A percentile compares a stretch with the other conserved stretches of the same genome.
Evolutionary conservation across 169 alveolate genomes (phyloP).

Genomic region (Plasmodium billcollinsi): DNA sequence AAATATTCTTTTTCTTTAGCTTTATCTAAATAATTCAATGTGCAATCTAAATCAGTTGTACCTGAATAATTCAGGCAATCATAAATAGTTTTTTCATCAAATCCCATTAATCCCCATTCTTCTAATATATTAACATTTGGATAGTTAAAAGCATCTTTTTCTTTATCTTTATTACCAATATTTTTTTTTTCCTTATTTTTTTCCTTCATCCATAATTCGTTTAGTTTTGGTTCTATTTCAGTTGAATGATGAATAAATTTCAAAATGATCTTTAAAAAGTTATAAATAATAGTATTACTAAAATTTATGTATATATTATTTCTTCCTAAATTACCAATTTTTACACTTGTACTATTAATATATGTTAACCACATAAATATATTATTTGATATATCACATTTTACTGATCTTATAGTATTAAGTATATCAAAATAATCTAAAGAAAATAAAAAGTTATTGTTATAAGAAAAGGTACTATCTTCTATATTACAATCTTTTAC

Average conservation of each 20-base stretch:
- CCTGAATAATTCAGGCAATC: conserved; percentile 71
- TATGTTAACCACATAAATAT: conserved; percentile 70
- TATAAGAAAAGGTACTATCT: conserved; percentile 26
- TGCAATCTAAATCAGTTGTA: conserved; percentile 52
- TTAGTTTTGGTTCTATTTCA: conserved; percentile 51
- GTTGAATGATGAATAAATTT: conserved; percentile 51
- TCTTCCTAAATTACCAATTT: conserved; percentile 60
- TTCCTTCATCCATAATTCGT: conserved; percentile 59
- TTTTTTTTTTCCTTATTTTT: conserved; percentile 45
- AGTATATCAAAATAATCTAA: conserved; percentile 60
- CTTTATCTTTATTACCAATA: conserved; percentile 49
- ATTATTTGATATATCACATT: conserved; percentile 67
- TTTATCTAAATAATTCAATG: conserved; percentile 71
- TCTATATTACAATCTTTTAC: not conserved
- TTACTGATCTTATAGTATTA: conserved; percentile 64
- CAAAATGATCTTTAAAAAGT: conserved; percentile 49
- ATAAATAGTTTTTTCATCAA: conserved; percentile 53
- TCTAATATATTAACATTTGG: conserved; percentile 47
- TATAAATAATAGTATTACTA: conserved; percentile 51
- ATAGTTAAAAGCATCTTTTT: conserved; percentile 48
- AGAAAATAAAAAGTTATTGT: conserved; percentile 40
- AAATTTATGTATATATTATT: conserved; percentile 74
- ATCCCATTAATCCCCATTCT: conserved; percentile 57
- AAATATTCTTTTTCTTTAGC: conserved; percentile 39
- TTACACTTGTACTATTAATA: conserved; percentile 73